phyloP scores from a whole-genome alignment of 2,329 filamentous ascomycete genomes.

The Botrytis elliptica region DNA sequence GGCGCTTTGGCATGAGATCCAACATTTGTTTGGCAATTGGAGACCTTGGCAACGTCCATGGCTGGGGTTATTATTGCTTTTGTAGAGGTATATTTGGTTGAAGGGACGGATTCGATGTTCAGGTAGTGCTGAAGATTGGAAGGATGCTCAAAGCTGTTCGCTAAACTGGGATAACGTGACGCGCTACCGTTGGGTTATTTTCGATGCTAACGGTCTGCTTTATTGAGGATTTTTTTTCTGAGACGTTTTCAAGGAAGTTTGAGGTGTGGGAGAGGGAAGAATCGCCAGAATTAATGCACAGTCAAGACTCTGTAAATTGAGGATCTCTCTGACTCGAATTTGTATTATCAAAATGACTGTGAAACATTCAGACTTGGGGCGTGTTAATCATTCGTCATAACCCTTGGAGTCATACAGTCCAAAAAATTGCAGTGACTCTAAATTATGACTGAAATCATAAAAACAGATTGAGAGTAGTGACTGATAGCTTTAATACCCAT shows the following conservation, averaged over 20 bases:
- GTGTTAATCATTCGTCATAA: not conserved
- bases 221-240: not conserved
- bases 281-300: not conserved
- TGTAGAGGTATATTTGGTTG: accelerated
- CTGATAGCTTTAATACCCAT: not conserved
- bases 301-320: not conserved
- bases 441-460: not conserved
- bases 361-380: not conserved
- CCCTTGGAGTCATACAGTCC: not conserved
- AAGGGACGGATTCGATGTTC: not conserved
- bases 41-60: not conserved
- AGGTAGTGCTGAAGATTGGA: not conserved
- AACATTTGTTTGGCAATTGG: too few species aligned
- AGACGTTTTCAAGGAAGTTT: not conserved
- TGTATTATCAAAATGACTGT: not conserved
- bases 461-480: not conserved
- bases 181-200: not conserved
- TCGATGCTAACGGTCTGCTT: not conserved
- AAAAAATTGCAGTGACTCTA: not conserved
- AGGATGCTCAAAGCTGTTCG: not conserved
- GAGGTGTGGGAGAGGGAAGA: too few species aligned
- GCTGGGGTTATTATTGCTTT: accelerated
- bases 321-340: not conserved
- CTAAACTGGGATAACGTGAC: not conserved
- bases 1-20: not conserved